Conservation (phyloP, 2,329 filamentous ascomycete species). For the Ophiocordyceps australis region DNA sequence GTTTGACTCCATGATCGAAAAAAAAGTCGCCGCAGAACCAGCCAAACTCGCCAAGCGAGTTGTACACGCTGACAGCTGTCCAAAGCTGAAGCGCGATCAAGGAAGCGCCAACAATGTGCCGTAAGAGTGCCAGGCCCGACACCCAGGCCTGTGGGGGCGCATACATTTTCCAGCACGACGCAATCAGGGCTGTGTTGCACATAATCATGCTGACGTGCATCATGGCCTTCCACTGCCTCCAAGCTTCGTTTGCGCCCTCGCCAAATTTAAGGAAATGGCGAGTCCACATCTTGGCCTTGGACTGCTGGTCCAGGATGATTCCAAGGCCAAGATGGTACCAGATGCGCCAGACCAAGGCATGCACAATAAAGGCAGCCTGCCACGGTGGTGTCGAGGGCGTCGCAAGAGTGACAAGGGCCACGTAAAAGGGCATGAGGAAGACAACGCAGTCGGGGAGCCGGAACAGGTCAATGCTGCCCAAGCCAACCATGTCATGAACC, state of each 20-base stretch:
- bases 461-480: conserved; percentile 74
- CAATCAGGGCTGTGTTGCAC: conserved; percentile 76
- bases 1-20: conserved; percentile 72
- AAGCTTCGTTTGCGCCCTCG: conserved; percentile 77
- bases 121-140: conserved; percentile 68
- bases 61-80: conserved; percentile 86
- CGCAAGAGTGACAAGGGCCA: conserved; percentile 52
- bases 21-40: conserved; percentile 99
- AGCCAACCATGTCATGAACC: conserved; percentile 69
- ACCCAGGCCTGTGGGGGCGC: conserved; percentile 70
- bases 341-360: conserved; percentile 67
- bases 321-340: conserved; percentile 89
- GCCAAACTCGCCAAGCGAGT: conserved; percentile 89
- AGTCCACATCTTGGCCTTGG: conserved; percentile 84
- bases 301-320: conserved; percentile 69
- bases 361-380: conserved; percentile 62
- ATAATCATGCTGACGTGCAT: conserved; percentile 87
- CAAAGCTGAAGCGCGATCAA: conserved; percentile 78
- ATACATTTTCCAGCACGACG: conserved; percentile 95
- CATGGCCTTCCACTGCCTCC: conserved; percentile 94
- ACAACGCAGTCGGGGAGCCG: conserved; percentile 72
- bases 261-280: conserved; percentile 95
- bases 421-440: conserved; percentile 57
- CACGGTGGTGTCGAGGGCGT: conserved; percentile 62
- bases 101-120: conserved; percentile 68